Conservation (phyloP, 139 green algal species). For the Haematococcus lacustris region DNA sequence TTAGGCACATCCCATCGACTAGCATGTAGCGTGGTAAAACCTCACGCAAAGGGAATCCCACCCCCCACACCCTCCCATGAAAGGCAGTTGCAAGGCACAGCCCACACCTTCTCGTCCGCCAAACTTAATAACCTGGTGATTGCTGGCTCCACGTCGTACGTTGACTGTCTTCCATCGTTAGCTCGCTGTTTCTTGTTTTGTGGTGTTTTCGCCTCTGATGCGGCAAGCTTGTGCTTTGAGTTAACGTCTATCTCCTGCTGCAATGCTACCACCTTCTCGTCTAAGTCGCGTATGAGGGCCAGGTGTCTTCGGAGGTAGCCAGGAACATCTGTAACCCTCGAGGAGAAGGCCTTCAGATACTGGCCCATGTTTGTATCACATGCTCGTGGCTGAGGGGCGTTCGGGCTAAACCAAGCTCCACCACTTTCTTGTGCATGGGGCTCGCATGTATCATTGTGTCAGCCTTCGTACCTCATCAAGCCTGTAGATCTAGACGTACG, state of each 20-base stretch:
- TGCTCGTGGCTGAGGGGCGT: neutral
- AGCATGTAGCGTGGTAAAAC: too few species aligned
- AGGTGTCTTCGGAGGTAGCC: slow-evolving; percentile 11
- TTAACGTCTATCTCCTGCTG: slow-evolving; percentile 20
- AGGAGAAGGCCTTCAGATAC: neutral
- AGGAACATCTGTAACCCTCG: slow-evolving; percentile 5
- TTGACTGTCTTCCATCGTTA: neutral
- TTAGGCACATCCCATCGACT: too few species aligned
- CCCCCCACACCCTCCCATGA: too few species aligned
- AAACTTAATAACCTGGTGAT: slow-evolving; percentile 12
- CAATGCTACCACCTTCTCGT: slow-evolving; percentile 18
- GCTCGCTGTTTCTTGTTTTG: neutral
- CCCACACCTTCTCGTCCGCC: slow-evolving; percentile 23
- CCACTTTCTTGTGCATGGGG: too few species aligned
- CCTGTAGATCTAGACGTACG: too few species aligned
- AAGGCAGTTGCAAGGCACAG: too few species aligned
- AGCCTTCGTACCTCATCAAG: too few species aligned
- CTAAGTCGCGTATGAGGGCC: slow-evolving; percentile 22
- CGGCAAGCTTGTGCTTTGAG: slow-evolving; percentile 2
- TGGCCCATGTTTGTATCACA: neutral
- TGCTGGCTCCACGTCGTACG: slow-evolving; percentile 9
- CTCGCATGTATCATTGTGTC: too few species aligned
- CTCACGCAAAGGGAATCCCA: too few species aligned
- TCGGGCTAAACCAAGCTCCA: too few species aligned
- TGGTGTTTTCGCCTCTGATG: neutral